Conservation (phyloP, 768 basidiomycete genomes). For the Serpula lacrymans region DNA sequence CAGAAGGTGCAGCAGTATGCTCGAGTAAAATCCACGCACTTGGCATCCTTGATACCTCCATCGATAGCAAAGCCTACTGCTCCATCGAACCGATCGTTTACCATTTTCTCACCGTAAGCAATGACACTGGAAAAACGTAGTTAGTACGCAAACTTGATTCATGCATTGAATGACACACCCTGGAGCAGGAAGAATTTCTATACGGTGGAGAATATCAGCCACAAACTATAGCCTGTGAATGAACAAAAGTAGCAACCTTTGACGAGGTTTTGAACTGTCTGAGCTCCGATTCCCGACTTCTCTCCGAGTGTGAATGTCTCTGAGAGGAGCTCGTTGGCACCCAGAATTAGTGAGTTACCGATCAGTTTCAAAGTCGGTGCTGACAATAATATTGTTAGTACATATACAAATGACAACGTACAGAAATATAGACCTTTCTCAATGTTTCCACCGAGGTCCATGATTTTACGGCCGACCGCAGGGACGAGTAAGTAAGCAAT, state of each 20-base stretch:
- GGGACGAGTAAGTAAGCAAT: constrained; percentile 77
- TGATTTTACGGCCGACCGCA: constrained; percentile 68
- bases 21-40: constrained; percentile 32
- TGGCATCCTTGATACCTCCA: constrained; percentile 85
- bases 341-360: constrained; percentile 75
- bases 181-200: constrained; percentile 70
- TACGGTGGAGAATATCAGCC: constrained; percentile 13
- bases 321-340: constrained; percentile 73
- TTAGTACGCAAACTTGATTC: constrained; percentile 3
- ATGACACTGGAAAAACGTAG: constrained; percentile 38
- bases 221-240: background rate
- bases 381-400: too few relatives aligned
- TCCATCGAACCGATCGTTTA: constrained; percentile 72
- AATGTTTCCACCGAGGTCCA: constrained; percentile 82
- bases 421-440: constrained; percentile 59
- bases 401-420: background rate
- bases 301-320: constrained; percentile 85
- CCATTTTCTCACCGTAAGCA: constrained; percentile 64
- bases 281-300: constrained; percentile 73
- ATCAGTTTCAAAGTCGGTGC: constrained; percentile 74
- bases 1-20: constrained; percentile 1
- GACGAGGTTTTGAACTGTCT: constrained; percentile 52
- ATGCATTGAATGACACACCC: constrained; percentile 31
- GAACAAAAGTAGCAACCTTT: constrained; percentile 43
- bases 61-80: constrained; percentile 74